Conservation (phyloP, 371 early-diverging fungal genomes). For the Nematocida displodere region DNA sequence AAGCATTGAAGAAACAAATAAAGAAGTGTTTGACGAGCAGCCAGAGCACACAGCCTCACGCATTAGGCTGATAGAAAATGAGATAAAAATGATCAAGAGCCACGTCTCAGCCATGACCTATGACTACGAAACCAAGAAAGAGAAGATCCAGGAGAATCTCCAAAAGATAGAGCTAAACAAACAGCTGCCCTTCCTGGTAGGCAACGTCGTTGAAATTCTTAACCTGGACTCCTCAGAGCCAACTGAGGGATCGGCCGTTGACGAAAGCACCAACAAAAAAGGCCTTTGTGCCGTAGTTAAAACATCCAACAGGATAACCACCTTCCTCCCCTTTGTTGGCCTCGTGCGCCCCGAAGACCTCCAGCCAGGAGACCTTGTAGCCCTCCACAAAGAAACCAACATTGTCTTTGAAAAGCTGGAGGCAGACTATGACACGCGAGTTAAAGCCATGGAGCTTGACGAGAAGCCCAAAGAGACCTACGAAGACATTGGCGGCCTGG, state of each 20-base stretch:
- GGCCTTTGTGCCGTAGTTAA: conserved; percentile 94
- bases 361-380: conserved; percentile 93
- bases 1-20: conserved; percentile 12
- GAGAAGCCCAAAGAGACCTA: conserved; percentile 98
- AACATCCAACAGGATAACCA: conserved; percentile 69
- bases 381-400: conserved; percentile 98
- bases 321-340: conserved; percentile 86
- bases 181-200: conserved; percentile 93
- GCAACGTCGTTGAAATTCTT: conserved; percentile 88
- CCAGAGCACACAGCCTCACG: background rate
- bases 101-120: conserved; percentile 61
- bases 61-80: conserved; percentile 57
- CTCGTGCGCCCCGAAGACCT: conserved; percentile 82
- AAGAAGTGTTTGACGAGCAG: conserved; percentile 15
- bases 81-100: conserved; percentile 60
- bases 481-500: conserved; percentile 93
- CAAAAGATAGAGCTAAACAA: conserved; percentile 96
- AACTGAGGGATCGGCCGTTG: conserved; percentile 84
- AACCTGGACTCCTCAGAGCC: conserved; percentile 60
- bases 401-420: conserved; percentile 93
- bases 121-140: conserved; percentile 68
- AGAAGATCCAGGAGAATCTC: conserved; percentile 89
- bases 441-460: conserved; percentile 99
- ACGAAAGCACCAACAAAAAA: conserved; percentile 78
- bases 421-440: conserved; percentile 93